A percentile compares a stretch with the other conserved stretches of the same genome.
Evolutionary conservation across 176 grass and related monocot genomes (phyloP).

Genomic region (Bromus sterilis): DNA sequence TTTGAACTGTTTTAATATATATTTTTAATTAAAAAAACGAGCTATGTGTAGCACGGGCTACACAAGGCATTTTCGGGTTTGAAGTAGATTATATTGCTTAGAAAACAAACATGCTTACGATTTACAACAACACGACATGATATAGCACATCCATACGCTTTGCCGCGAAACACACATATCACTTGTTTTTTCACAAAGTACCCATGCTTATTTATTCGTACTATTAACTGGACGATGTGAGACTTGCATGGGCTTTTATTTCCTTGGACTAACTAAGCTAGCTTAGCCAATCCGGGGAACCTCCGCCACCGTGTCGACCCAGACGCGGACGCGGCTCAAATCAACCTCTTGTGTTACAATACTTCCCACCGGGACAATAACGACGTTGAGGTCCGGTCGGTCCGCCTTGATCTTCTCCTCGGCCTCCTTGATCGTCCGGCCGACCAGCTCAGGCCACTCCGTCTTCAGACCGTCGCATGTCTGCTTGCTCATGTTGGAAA

Average conservation of each 20-base stretch:
- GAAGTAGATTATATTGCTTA: no score
- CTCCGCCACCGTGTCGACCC: conserved; percentile 7
- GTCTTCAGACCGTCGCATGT: not conserved
- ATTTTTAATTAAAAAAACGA: no score
- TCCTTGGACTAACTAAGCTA: not conserved
- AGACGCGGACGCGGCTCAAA: not conserved
- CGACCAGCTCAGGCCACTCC: conserved; percentile 27
- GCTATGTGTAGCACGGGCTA: no score
- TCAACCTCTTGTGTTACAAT: rapidly evolving
- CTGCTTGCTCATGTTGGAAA: conserved; percentile 1
- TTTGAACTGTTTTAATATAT: no score
- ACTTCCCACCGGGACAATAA: not conserved
- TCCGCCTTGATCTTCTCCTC: conserved; percentile 20
- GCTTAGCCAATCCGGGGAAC: conserved; percentile 11
- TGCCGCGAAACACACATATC: not conserved
- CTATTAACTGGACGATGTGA: not conserved
- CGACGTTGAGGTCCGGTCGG: not conserved
- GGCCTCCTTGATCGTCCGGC: not conserved
- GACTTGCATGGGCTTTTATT: not conserved
- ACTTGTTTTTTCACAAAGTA: not conserved
- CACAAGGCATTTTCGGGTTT: no score
- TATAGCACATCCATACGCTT: not conserved
- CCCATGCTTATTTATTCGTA: not conserved
- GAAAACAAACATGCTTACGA: no score
- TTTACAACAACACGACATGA: not conserved